A percentile compares a stretch with the other conserved stretches of the same genome.
Conservation (phyloP, 1,284 basidiomycete species). For the Mycosarcoma maydis region DNA sequence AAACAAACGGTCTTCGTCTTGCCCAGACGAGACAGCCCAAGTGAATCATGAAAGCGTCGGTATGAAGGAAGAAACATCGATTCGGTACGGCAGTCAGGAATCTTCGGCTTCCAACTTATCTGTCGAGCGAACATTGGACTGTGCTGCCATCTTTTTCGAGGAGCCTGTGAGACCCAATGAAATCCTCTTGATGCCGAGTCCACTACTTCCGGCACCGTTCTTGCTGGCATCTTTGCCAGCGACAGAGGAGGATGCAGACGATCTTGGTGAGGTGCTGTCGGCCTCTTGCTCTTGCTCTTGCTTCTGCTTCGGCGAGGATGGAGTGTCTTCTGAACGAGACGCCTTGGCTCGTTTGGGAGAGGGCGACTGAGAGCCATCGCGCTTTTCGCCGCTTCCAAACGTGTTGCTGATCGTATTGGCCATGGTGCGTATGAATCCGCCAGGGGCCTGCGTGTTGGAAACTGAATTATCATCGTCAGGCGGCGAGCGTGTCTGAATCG, state of each 20-base stretch:
- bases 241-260: neutral
- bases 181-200: conserved; percentile 41
- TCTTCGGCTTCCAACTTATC: conserved; percentile 27
- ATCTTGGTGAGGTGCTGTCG: conserved; percentile 8
- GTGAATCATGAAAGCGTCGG: too few species aligned
- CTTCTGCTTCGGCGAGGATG: conserved; percentile 14
- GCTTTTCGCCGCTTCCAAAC: conserved; percentile 21
- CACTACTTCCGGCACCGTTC: conserved; percentile 22
- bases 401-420: conserved; percentile 46
- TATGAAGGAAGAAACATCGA: neutral
- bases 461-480: conserved; percentile 8
- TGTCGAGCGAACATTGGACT: conserved; percentile 35
- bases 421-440: conserved; percentile 43
- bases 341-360: conserved; percentile 27
- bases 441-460: conserved; percentile 10
- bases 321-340: conserved; percentile 7
- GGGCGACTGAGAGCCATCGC: conserved; percentile 27
- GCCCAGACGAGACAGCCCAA: too few species aligned
- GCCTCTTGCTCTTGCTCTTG: too few species aligned
- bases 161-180: conserved; percentile 39
- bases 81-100: conserved; percentile 1
- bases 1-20: conserved; percentile 1
- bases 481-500: conserved; percentile 8
- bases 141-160: conserved; percentile 47
- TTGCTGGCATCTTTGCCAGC: conserved; percentile 13